Conservation (phyloP, 441 rosid species). For the Mallotus japonicus region DNA sequence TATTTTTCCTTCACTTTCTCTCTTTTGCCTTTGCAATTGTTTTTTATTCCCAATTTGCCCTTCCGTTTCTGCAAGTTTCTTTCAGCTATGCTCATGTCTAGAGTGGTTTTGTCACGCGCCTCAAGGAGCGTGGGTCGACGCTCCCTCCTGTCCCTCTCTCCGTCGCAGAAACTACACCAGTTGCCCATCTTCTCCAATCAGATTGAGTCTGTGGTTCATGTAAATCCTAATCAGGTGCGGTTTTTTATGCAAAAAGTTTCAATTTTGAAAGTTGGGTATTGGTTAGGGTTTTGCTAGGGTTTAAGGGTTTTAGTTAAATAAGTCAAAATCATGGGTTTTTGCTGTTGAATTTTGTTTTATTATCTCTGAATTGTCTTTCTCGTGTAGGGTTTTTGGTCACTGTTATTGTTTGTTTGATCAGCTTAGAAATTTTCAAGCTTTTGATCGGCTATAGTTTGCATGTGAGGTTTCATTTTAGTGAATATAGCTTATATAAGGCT, state of each 20-base stretch:
- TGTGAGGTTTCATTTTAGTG: background rate
- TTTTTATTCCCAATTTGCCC: background rate
- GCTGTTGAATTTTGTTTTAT: background rate
- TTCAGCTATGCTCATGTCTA: conserved; percentile 43
- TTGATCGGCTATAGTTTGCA: too few species aligned
- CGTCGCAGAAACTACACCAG: conserved; percentile 37
- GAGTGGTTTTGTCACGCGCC: conserved; percentile 46
- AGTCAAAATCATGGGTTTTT: background rate
- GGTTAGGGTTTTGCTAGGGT: conserved; percentile 50
- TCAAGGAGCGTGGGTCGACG: conserved; percentile 47
- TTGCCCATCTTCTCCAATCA: conserved; percentile 38
- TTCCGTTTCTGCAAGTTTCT: conserved; percentile 18
- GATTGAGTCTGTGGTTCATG: conserved; percentile 36
- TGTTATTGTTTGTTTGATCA: too few species aligned
- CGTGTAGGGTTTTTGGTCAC: background rate
- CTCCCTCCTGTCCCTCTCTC: conserved; percentile 40
- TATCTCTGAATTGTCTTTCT: background rate
- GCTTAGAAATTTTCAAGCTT: too few species aligned
- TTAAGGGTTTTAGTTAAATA: conserved; percentile 17
- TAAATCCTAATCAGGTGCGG: conserved; percentile 43
- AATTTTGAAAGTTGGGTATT: background rate
- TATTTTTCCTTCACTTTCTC: background rate
- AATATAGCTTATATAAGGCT: too few species aligned
- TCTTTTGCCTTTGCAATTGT: background rate
- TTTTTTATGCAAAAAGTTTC: background rate